Conservation (phyloP, 2,329 filamentous ascomycete species). For the Byssochlamys sp. region DNA sequence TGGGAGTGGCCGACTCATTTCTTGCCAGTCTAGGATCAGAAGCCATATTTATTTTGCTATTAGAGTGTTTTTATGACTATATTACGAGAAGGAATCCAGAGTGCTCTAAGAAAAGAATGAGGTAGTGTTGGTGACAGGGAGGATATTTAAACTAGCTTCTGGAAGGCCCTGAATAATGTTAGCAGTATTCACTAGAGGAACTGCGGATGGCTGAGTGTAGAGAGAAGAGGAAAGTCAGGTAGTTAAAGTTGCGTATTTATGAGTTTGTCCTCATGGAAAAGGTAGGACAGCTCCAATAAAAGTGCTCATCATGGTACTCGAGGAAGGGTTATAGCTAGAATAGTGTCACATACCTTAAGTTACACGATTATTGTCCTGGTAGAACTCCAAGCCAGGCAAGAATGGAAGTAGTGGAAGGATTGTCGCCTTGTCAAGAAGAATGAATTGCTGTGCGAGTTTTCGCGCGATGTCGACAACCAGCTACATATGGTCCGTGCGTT, state of each 20-base stretch:
- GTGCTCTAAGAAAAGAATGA: conserved; percentile 5
- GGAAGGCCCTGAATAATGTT: conserved; percentile 19
- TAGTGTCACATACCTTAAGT: background rate
- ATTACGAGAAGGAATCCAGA: conserved; percentile 1
- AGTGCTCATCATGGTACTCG: conserved; percentile 46
- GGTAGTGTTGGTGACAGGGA: conserved; percentile 1
- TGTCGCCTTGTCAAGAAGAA: background rate
- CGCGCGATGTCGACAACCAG: background rate
- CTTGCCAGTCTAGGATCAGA: conserved; percentile 44
- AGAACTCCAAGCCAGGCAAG: background rate
- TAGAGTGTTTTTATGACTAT: conserved; percentile 4
- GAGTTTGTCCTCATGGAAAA: conserved; percentile 51
- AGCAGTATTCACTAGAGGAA: conserved; percentile 10
- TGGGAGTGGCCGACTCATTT: conserved; percentile 33
- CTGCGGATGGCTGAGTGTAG: background rate
- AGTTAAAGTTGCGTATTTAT: conserved; percentile 42
- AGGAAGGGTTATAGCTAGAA: background rate
- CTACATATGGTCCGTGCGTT: background rate
- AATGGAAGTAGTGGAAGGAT: background rate
- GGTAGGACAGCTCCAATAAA: conserved; percentile 74
- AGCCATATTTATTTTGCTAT: conserved; percentile 30
- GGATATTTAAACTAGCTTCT: conserved; percentile 24
- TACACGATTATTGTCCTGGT: background rate
- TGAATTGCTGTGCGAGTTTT: background rate
- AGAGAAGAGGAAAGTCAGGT: conserved; percentile 10